phyloP scores from a whole-genome alignment of 257 asterid species.

The Capsicum rhomboideum region DNA sequence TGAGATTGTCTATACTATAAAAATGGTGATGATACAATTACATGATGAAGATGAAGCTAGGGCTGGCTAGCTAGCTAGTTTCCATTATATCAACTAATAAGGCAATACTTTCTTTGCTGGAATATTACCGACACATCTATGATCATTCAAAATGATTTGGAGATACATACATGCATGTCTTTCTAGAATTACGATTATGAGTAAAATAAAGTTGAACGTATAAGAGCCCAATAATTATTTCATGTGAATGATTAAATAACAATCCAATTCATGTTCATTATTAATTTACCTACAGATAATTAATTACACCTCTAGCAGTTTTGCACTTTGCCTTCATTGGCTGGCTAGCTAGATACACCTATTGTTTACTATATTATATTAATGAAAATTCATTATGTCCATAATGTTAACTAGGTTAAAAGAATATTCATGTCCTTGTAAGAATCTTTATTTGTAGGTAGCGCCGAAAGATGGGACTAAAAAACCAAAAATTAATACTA shows the following conservation, averaged over 20 bases:
- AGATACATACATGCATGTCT: background rate
- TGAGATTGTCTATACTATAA: background rate
- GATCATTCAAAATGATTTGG: background rate
- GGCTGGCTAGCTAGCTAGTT: background rate
- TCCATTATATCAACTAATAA: background rate
- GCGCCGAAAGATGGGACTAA: constrained; percentile 11
- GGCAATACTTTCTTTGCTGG: background rate
- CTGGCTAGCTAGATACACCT: background rate
- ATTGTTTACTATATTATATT: too few species aligned
- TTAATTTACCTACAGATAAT: background rate
- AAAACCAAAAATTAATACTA: background rate
- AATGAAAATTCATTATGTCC: background rate
- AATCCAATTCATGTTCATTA: background rate
- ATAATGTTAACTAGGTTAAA: background rate
- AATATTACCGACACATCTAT: background rate
- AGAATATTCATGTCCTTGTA: background rate
- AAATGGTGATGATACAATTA: background rate
- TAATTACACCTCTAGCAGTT: background rate
- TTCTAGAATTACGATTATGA: background rate
- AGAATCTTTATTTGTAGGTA: background rate
- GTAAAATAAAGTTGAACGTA: background rate
- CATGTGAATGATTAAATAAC: background rate
- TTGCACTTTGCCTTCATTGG: background rate
- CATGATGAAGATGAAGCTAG: background rate
- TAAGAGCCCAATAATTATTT: background rate